These are phyloP conservation scores for Colletotrichum eleusines DNA, from an alignment of 2,329 filamentous ascomycete species.

Conservation along the genomic window DNA sequence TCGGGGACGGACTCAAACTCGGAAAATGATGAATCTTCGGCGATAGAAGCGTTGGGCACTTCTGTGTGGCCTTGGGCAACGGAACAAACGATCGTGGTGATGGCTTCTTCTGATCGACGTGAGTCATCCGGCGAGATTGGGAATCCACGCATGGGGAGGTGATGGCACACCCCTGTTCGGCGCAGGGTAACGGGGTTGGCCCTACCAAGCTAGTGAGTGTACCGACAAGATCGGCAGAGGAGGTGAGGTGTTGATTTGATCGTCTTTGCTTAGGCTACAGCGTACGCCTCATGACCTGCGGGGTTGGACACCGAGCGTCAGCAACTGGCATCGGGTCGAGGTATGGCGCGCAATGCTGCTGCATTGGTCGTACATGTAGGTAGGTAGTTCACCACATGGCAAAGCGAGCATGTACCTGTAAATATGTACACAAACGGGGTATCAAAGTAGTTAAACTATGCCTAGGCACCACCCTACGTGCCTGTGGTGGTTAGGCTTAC, in stretches of 20 bases:
- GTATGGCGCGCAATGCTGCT: neutral
- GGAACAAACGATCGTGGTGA: conserved; percentile 12
- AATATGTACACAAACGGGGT: no score
- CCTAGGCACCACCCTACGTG: no score
- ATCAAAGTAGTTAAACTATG: no score
- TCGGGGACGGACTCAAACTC: neutral
- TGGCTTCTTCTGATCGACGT: neutral
- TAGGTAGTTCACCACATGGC: no score
- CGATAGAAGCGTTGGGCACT: conserved; percentile 1
- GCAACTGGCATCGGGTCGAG: no score
- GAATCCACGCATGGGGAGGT: conserved; percentile 8
- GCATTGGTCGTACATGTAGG: neutral
- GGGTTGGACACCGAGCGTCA: neutral
- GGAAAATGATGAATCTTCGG: conserved; percentile 16
- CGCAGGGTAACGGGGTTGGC: conserved; percentile 5
- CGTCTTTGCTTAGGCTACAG: conserved; percentile 2
- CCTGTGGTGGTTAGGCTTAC: no score
- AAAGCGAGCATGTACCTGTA: no score
- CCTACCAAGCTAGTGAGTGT: neutral
- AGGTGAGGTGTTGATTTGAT: conserved; percentile 16
- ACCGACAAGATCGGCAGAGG: conserved; percentile 26
- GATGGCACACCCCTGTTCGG: conserved; percentile 2
- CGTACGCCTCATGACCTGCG: conserved; percentile 4
- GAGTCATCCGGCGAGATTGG: conserved; percentile 32
- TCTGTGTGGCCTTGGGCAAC: neutral